These are phyloP conservation scores for Candida verbasci DNA, from an alignment of 805 yeast genomes.

Conservation along the genomic window DNA sequence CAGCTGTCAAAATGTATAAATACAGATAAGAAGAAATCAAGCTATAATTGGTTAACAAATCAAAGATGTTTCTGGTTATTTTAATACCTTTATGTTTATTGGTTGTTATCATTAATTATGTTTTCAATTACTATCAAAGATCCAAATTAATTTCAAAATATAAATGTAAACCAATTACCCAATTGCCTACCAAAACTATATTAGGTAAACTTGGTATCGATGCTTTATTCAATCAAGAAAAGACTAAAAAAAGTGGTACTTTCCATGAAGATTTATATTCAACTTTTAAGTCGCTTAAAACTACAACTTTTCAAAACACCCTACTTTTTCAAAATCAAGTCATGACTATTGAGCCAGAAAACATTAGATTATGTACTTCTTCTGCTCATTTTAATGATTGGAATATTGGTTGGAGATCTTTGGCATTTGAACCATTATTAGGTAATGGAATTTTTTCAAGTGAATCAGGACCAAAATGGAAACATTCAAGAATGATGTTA, in stretches of 20 bases:
- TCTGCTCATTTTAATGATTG: slow-evolving; percentile 36
- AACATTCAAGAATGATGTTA: slow-evolving; percentile 37
- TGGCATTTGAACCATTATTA: slow-evolving; percentile 30
- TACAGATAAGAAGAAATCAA: no score
- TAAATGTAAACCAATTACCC: neutral
- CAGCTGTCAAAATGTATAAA: slow-evolving; percentile 12
- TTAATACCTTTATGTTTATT: slow-evolving; percentile 2
- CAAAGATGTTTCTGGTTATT: no score
- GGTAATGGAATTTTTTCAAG: slow-evolving; percentile 43
- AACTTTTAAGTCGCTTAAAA: neutral
- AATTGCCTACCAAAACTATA: neutral
- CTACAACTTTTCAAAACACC: neutral
- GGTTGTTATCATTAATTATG: neutral
- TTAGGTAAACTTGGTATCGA: neutral
- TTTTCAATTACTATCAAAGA: slow-evolving; percentile 1
- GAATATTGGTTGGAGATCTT: slow-evolving; percentile 32
- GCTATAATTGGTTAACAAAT: no score
- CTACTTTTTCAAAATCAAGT: slow-evolving; percentile 1
- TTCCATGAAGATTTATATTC: neutral
- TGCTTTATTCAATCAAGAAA: neutral
- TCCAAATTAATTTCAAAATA: slow-evolving; percentile 12
- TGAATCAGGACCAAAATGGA: slow-evolving; percentile 40
- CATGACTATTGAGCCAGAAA: slow-evolving; percentile 36
- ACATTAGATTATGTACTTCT: slow-evolving; percentile 36
- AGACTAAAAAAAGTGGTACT: neutral